Base-by-base conservation (phyloP, 306 rosid genomes). In the Oxytropis ochrocephala region DNA sequence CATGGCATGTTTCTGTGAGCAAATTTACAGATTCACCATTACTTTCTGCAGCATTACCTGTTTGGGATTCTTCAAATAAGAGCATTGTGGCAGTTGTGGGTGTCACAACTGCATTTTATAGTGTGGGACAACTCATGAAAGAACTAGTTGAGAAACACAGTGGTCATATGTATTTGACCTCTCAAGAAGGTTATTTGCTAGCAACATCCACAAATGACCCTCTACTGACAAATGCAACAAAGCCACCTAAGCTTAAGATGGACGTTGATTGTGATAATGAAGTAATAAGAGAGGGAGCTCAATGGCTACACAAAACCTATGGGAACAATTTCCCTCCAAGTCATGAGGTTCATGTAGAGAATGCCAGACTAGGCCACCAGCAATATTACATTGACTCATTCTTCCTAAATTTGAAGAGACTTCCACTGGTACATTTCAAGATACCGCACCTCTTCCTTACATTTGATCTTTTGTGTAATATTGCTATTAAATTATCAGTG, bases 41-140 rank as follows among this genome's bases (percentile, higher is more conserved):
- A 83, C 99, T 94, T 46, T 94, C 99, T 4, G 99, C 99, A 36
- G 97, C 99, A 35, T 86, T 94, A 68, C 97, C 97, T 0, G 97
- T 94, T 53, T 87, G 89, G 65, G 96, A 91, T 68, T 35, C 95
- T 77, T 72, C 88, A 11, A 94, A 94, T 67, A 81, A 81, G 76
- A 94, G 84, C 70, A 85, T 89, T 63, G 90, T 87, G 39, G 99
- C 99, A 7, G 99, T 94, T 44, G 99, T 94, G 63, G 97, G 99
- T 8, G 97, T 91, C 47, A 94, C 96, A 11, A 89, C 97, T 3
- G 91, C 99, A 33, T 85, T 94, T 47, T 94, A 82, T 74, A 87
- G 99, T 50, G 95, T 94, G 27, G 99, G 97, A 6, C 97, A 90
- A 73, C 71, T 94, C 52, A 94, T 94, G 99, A 91, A 87, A 75